Base-by-base conservation (phyloP, 345 rosid genomes). In the Lepidium sativum region DNA sequence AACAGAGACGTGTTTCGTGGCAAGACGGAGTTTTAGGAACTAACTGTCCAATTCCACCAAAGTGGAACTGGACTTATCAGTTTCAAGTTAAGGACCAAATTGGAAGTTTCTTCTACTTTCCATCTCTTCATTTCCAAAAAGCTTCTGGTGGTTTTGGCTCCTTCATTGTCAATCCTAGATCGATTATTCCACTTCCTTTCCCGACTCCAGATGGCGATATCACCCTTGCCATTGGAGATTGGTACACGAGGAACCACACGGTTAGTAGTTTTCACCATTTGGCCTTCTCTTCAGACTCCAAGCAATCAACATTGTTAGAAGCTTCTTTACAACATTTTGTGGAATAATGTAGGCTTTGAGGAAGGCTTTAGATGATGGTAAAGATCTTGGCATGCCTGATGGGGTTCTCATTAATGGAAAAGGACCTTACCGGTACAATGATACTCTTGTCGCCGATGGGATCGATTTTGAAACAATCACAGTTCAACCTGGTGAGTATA, bases 31-130 rank as follows among this genome's bases (percentile, higher is more conserved):
- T 95, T 49, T 82, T 59, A 58, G 99, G 99, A 25, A 95, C 99
- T 2, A 95, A 88, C 54, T 95, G 97, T 76, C 99, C 97, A 16
- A 95, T 95, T 37, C 99, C 99, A 50, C 79, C 99, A 35, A 95
- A 95, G 77, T 95, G 99, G 99, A 95, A 95, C 80, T 95, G 96
- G 97, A 95, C 97, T 72, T 95, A 95, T 77, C 86, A 95, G 81
- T 95, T 95, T 73, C 99, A 95, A 74, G 99, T 95, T 9, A 95
- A 95, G 74, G 99, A 95, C 68, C 99, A 95, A 69, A 68, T 95
- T 69, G 99, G 99, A 55, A 95, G 99, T 75, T 91, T 86, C 96
- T 91, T 82, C 73, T 95, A 95, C 82, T 95, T 95, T 80, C 99
- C 99, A 44, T 84, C 99, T 54, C 88, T 84, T n/a, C 65, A 95